Evolutionary conservation across 345 rosid genomes (phyloP), one percentile per base, ranked within the genome.

Genomic region (Syzygium aqueum): DNA sequence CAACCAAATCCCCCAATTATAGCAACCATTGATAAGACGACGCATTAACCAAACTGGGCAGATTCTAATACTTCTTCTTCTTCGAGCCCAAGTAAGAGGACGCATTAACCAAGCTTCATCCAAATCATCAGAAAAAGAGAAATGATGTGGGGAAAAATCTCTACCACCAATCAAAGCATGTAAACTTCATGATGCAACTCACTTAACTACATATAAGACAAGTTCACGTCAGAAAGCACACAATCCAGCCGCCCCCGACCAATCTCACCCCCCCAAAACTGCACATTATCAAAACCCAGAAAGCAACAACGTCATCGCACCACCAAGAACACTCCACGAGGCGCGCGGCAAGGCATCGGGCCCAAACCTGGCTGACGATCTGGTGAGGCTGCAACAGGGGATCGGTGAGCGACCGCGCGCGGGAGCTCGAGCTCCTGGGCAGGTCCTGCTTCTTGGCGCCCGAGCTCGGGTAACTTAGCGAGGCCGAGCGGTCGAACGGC

Each of bases 301-400:
- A 73, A 73, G 49, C 82, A 73, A 73, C 73, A 61, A 61, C 33
- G 33, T n/a, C 73, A n/a, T 21, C 49, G 82, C 82, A 21, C 82
- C 82, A 37, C 25, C 27, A 6, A 1, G 1, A 43, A 54, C 49
- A 53, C 46, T 84, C 14, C 59, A 54, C 11, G 37, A 5, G 19
- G 3, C 27, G 8, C 53, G 59, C 15, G n/a, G n/a, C 57, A 28
- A 83, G 85, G 56, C n/a, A 22, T 51, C 33, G 85, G 40, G 40
- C 51, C 61, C 54, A 82, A 89, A 97, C 99, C 99, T 93, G 94
- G 87, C 92, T 95, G 91, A 94, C 94, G 85, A 97, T 94, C 94
- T 97, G 98, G 77, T 95, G 96, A 89, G 98, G 99, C 88, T 94
- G 95, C 87, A 96, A 89, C 89, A 96, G 92, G 87, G 98, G 99